Percentiles rank a stretch among this genome's conserved stretches.
Conservation (phyloP, 108 stramenopile genomes). For the Hondaea fermentalgiana region DNA sequence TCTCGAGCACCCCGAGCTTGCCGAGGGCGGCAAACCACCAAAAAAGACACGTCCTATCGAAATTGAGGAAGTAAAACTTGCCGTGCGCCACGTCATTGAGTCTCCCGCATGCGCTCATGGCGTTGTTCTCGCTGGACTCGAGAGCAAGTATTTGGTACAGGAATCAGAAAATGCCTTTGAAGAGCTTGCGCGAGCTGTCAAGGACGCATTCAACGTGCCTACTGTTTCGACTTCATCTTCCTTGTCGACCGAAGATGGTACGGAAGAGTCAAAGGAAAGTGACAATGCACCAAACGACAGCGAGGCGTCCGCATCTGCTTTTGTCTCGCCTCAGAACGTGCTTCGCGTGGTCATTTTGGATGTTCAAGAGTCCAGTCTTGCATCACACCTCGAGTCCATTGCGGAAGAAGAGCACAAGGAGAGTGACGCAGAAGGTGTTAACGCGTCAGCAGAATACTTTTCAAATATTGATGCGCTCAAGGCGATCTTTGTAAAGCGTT, state of each 20-base stretch:
- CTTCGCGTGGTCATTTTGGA: slow-evolving; percentile 11
- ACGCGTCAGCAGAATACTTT: no score
- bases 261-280: no score
- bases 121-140: not conserved
- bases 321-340: not conserved
- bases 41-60: not conserved
- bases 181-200: no score
- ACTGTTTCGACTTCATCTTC: no score
- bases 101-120: not conserved
- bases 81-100: not conserved
- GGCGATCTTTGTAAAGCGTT: no score
- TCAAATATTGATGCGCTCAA: no score
- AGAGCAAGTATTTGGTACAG: not conserved
- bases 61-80: not conserved
- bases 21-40: not conserved
- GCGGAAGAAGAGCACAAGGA: slow-evolving; percentile 10
- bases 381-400: not conserved
- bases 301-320: no score
- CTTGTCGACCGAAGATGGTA: no score
- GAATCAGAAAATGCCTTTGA: no score
- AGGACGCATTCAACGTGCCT: no score
- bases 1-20: not conserved
- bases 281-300: no score
- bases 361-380: not conserved
- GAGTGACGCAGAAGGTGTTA: no score